Base-by-base conservation (phyloP, 352 stramenopile species). In the Phytopythium litorale region DNA sequence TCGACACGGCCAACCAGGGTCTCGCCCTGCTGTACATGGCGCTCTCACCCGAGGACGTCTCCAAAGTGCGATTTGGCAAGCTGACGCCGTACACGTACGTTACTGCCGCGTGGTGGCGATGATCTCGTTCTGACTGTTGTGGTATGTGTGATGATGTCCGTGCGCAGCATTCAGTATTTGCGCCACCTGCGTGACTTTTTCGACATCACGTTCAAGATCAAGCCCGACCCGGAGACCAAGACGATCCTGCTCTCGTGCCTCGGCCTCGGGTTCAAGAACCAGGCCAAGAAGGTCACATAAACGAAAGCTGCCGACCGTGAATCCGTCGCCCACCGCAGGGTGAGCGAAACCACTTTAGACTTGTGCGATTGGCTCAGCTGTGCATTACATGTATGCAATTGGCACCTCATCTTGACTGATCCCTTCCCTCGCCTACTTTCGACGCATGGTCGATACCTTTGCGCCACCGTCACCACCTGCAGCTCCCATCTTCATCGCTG, bases 1-100 rank as follows among this genome's bases (percentile, higher is more conserved):
- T 98, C 19, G 96, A 99, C 79, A 98, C 96, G 19, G 88, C 83
- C 46, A 96, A 97, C 69, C 97, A 99, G 78, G 89, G 91, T 7
- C 78, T 99, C 38, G 92, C 96, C 35, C 78, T 99, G 58, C 72
- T 99, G 11, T 92, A 98, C 63, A 99, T 99, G 97, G 93, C 96
- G 59, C 81, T 99, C 15, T 97, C 94, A 23, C 97, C 97, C 0
- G 97, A 99, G 69, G 97, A 99, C 74, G 98, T 99, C 25, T 98
- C 89, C 61, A 97, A 96, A 72, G 88, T 97, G 48, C 87, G 91
- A 37, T 88, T 97, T 18, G 88, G 88, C 64, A 96, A 94, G 68
- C 76, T 96, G 60, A 94, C 87, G 19, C 84, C 84, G 0, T 89
- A 94, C 76, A 88, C 75, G 79, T 89, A 86, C 62, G 74, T 77